phyloP scores from a whole-genome alignment of 202 grass and related monocot species.

The Setaria viridis region DNA sequence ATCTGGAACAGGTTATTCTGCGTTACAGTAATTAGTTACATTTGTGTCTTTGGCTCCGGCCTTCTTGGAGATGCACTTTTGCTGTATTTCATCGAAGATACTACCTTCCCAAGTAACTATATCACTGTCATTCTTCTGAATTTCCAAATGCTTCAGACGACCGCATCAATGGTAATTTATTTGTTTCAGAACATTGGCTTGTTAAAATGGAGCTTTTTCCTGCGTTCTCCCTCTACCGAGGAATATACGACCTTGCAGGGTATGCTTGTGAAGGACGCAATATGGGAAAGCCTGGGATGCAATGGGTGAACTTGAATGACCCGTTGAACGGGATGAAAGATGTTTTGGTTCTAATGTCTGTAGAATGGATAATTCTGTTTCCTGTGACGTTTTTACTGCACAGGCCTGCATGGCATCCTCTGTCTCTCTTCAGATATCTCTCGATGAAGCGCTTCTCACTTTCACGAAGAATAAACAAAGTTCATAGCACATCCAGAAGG shows the following conservation, averaged over 20 bases:
- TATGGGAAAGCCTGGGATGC: constrained; percentile 65
- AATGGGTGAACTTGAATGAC: constrained; percentile 61
- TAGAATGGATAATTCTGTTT: constrained; percentile 66
- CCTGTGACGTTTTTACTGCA: constrained; percentile 55
- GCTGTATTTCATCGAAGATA: constrained; percentile 60
- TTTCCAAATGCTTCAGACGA: neutral
- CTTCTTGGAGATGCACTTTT: constrained; percentile 67
- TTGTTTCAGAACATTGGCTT: constrained; percentile 56
- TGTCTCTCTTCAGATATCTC: constrained; percentile 52
- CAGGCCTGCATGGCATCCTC: constrained; percentile 48
- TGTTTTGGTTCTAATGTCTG: constrained; percentile 57
- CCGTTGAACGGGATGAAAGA: constrained; percentile 65
- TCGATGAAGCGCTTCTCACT: constrained; percentile 45
- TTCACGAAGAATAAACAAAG: constrained; percentile 18
- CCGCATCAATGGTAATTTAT: neutral
- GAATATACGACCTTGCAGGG: constrained; percentile 65
- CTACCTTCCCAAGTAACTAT: constrained; percentile 62
- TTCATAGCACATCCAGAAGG: constrained; percentile 39
- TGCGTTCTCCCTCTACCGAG: constrained; percentile 67
- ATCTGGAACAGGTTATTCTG: neutral
- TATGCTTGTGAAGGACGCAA: constrained; percentile 51
- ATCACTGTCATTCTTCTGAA: neutral
- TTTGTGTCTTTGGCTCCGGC: constrained; percentile 68
- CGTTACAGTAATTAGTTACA: constrained; percentile 66
- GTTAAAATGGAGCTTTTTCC: constrained; percentile 71